These are phyloP conservation scores for Hypoxylon sp. DNA, from an alignment of 2,329 filamentous ascomycete genomes.

Conservation along the genomic window DNA sequence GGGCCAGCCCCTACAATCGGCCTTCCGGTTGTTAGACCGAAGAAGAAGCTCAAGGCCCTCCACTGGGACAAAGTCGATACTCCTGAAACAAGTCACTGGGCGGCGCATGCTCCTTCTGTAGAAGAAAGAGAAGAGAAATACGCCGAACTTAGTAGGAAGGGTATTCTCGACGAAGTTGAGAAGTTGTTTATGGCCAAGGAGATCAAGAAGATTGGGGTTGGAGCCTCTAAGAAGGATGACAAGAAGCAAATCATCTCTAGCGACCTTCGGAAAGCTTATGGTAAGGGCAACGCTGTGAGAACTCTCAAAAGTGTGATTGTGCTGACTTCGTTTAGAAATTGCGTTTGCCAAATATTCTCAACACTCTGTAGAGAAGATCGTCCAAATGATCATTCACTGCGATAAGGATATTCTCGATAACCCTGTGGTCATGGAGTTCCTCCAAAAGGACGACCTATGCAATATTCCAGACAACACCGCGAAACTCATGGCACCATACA, in stretches of 20 bases:
- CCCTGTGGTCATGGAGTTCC: conserved; percentile 93
- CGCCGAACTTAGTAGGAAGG: conserved; percentile 89
- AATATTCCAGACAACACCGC: conserved; percentile 90
- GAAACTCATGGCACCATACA: conserved; percentile 94
- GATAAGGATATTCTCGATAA: conserved; percentile 91
- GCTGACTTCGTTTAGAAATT: conserved; percentile 72
- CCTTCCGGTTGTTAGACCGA: conserved; percentile 86
- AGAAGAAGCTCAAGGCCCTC: conserved; percentile 99
- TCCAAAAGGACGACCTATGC: conserved; percentile 92
- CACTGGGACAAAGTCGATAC: conserved; percentile 99
- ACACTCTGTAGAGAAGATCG: conserved; percentile 83
- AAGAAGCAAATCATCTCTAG: conserved; percentile 97
- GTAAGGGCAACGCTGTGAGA: conserved; percentile 58
- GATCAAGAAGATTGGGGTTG: conserved; percentile 85
- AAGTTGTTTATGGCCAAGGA: conserved; percentile 98
- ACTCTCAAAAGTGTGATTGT: not conserved
- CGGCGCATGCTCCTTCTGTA: conserved; percentile 84
- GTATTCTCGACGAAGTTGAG: conserved; percentile 97
- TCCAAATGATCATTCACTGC: conserved; percentile 95
- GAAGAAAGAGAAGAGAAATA: conserved; percentile 97
- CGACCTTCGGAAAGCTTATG: conserved; percentile 89
- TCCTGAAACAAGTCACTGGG: conserved; percentile 93
- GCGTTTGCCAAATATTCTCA: conserved; percentile 94
- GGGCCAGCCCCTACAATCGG: conserved; percentile 70
- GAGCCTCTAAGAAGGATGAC: conserved; percentile 82